These are phyloP conservation scores for Talaromyces sp. DNA, from an alignment of 2,329 filamentous ascomycete species.

Conservation along the genomic window DNA sequence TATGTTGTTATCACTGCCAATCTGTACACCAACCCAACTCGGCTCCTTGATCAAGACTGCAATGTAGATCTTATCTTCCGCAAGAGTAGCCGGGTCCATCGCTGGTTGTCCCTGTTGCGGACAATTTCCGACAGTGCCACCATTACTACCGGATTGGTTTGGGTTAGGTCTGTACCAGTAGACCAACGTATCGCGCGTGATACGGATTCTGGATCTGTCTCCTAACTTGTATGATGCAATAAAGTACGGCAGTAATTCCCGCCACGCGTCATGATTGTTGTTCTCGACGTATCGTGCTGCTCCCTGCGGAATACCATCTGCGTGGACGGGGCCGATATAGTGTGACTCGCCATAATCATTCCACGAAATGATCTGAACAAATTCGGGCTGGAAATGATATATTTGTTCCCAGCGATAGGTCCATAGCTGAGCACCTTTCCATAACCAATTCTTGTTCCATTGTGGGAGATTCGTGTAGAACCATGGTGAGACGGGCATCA, in stretches of 20 bases:
- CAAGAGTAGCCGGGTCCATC: conserved; percentile 27
- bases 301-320: conserved; percentile 46
- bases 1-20: conserved; percentile 24
- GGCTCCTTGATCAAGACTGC: conserved; percentile 27
- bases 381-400: conserved; percentile 49
- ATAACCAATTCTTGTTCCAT: conserved; percentile 62
- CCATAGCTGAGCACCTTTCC: conserved; percentile 59
- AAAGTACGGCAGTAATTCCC: conserved; percentile 32
- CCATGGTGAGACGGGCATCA: conserved; percentile 57
- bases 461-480: conserved; percentile 55
- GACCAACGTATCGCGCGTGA: conserved; percentile 28
- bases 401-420: conserved; percentile 56
- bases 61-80: conserved; percentile 34
- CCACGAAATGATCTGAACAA: conserved; percentile 57
- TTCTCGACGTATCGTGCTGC: conserved; percentile 35
- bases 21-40: conserved; percentile 29
- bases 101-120: conserved; percentile 27
- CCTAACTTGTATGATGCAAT: conserved; percentile 36
- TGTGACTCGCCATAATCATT: conserved; percentile 61
- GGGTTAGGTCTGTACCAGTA: conserved; percentile 38
- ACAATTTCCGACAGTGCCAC: conserved; percentile 36
- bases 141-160: conserved; percentile 26
- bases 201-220: conserved; percentile 20
- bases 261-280: conserved; percentile 33
- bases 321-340: conserved; percentile 52